Base-by-base conservation (phyloP, 2,329 filamentous ascomycete genomes). In the Trichoderma simmonsii region DNA sequence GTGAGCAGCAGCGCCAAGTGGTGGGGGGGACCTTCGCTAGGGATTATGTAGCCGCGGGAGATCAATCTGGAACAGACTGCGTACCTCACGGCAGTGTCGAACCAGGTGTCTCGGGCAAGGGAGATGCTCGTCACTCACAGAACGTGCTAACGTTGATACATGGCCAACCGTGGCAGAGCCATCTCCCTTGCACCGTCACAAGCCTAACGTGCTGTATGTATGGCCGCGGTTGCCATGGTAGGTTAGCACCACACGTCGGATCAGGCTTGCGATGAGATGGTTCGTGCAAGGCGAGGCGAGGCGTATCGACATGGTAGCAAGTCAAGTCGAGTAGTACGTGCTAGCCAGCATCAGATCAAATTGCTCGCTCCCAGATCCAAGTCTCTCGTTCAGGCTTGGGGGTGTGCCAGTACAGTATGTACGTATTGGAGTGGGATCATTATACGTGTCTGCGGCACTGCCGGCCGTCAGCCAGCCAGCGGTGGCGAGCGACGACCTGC, bases 1-100 rank as follows among this genome's bases (percentile, higher is more conserved):
- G 56, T 51, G 11, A 26, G 43, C 21, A 39, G 48, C 14, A 57
- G 39, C 66, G 67, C 57, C 67, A 70, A 62, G 57, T 61, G 51
- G 64, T 30, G 24, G 32, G 67, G 66, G 66, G 56, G 24, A 8
- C n/a, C 34, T 30, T 51, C 56, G 67, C 67, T 70, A 54, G 36
- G 67, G 56, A 70, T 70, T 28, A 62, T 62, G 67, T 70, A 71
- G 69, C 51, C 61, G 69, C 69, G 69, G 69, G 72, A 72, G 70
- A 73, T 73, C 70, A 73, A 73, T 73, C 70, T 73, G 72, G 72
- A 73, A 72, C 70, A 62, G 15, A 56, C 28, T 48, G 59, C 36
- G 72, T 70, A 32, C 67, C 66, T 69, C 59, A 28, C 66, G 60
- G 60, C 24, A 72, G 61, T 48, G 63, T 61, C 65, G 67, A 70